Evolutionary conservation across 1,284 basidiomycete species (phyloP), one percentile per base, ranked within the genome.

Genomic region (Tilletia walkeri): DNA sequence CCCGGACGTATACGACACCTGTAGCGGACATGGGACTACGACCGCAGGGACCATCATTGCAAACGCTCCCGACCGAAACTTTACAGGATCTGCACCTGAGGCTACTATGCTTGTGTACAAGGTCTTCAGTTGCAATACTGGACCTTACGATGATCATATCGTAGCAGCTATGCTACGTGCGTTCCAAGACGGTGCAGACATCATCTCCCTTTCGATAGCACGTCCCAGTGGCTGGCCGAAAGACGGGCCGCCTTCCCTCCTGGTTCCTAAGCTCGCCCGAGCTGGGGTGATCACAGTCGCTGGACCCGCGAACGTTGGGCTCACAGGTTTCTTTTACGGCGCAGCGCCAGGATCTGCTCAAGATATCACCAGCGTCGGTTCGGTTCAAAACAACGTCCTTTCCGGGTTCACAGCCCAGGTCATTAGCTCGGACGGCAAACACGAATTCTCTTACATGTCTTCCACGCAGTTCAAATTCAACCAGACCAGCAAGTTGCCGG

Each of bases 11-110:
- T 45, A 45, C 41, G 41, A 45, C 14, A 45, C 41, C 24, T 30
- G 24, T 45, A 14, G 14, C 14, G 41, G 41, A 45, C 41, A 78
- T 68, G 78, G 89, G 14, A 89, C 89, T 1, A 87, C 89, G 78
- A 88, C 89, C 45, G 87, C 87, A 63, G 89, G 89, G 66, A 89
- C 90, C 76, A 88, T 91, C 66, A 89, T 86, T n/a, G 88, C 88
- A 39, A 84, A 88, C 72, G 87, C 88, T 65, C 78, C 75, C 38
- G 47, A 54, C 1, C 69, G 73, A 47, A 73, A 72, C 69, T 77
- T 75, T 71, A 79, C 77, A 54, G 77, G 77, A 66, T 74, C 76
- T 47, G 75, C 72, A 16, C 71, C 75, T 2, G 68, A 72, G 34
- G 70, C 79, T 75, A 68, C 72, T n/a, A 38, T 77, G 48, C 84